Base-by-base conservation (phyloP, 805 yeast species). In the Lachancea sp. region DNA sequence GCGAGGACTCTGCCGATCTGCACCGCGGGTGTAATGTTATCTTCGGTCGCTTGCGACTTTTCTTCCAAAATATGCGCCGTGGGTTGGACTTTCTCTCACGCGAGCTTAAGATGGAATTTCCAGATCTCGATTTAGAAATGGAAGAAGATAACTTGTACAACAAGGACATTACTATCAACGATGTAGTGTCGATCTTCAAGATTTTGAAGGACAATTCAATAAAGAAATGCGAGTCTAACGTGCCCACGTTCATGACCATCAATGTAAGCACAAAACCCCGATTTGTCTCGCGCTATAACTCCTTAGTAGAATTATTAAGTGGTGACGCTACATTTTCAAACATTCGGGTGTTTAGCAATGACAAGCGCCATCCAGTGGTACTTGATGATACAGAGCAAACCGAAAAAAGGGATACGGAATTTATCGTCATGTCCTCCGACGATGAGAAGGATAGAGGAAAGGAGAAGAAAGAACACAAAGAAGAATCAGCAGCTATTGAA, bases 91-190 rank as follows among this genome's bases (percentile, higher is more conserved):
- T 60, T 33, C 43, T 52, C 8, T 48, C 54, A 6, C 58, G 55
- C 28, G 67, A 62, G 40, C 44, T 62, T 5, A 7, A 50, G 8
- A 26, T 62, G 5, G 49, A 45, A 2, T 43, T 60, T 9, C 59
- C 57, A 8, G 47, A 50, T n/a, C 45, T 62, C 17, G 63, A 60
- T 40, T 30, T 62, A n/a, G 46, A 45, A 2, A 40, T 61, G 8
- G 54, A 52, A 35, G 67, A 62, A 37, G 67, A 62, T 40, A 62
- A 62, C 39, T 40, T 50, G 8, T 61, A 58, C 40, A 60, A 60
- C 39, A 53, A 54, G 29, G 56, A 55, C 21, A 49, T 61, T 11
- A 45, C 61, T 5, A 50, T 62, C 34, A 51, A 50, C 23, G 67
- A 62, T 38, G 45, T 62, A 17, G 42, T 50, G 12, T 56, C 63